Percentiles rank a stretch among this genome's conserved stretches.
Conservation (phyloP, 2,329 filamentous ascomycete species). For the Daldinia sp. region DNA sequence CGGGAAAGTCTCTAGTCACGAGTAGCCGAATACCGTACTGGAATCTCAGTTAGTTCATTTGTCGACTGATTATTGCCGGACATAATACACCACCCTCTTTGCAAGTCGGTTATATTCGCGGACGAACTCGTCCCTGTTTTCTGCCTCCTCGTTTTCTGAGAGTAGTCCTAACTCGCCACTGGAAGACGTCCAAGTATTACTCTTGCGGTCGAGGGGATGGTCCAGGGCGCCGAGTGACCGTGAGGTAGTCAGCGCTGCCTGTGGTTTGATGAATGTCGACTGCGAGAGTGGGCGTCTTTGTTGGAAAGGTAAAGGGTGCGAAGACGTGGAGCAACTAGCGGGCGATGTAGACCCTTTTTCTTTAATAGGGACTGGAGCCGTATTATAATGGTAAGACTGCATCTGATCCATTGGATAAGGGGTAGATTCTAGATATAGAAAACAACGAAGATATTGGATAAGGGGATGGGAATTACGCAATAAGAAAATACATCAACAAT, state of each 20-base stretch:
- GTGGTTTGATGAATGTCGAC: conserved; percentile 41
- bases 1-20: conserved; percentile 48
- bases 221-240: conserved; percentile 40
- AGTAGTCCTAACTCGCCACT: conserved; percentile 62
- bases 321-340: conserved; percentile 32
- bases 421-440: conserved; percentile 20
- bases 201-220: conserved; percentile 46
- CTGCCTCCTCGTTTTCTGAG: conserved; percentile 63
- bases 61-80: background rate
- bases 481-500: background rate
- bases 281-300: conserved; percentile 37
- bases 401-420: conserved; percentile 44
- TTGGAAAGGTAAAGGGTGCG: conserved; percentile 33
- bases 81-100: conserved; percentile 60
- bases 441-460: conserved; percentile 14
- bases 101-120: conserved; percentile 72
- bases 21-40: conserved; percentile 65
- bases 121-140: conserved; percentile 63
- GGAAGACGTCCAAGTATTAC: conserved; percentile 69
- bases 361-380: conserved; percentile 40
- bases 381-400: conserved; percentile 50
- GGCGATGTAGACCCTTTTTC: conserved; percentile 43
- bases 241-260: conserved; percentile 16
- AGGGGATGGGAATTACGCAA: conserved; percentile 10
- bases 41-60: conserved; percentile 23